These are phyloP conservation scores for Astragalus membranaceus DNA, from an alignment of 306 rosid species.

Conservation along the genomic window DNA sequence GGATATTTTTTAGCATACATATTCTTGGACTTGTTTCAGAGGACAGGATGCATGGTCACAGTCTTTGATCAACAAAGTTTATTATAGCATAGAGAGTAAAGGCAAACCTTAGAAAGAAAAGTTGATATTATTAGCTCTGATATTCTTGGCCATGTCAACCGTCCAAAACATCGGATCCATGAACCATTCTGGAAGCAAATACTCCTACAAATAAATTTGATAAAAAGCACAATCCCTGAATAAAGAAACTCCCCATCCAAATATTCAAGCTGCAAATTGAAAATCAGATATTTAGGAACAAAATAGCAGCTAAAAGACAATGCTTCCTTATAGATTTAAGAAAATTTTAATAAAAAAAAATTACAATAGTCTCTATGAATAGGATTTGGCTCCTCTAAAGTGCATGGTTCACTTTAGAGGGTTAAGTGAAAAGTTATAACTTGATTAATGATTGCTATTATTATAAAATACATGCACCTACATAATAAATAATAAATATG, in stretches of 20 bases:
- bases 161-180: conserved; percentile 77
- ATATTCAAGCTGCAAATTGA: conserved; percentile 47
- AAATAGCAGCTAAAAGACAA: conserved; percentile 13
- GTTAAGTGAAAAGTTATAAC: neutral
- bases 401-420: neutral
- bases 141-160: conserved; percentile 89
- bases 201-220: conserved; percentile 50
- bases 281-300: conserved; percentile 24
- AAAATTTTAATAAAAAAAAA: neutral
- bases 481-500: neutral
- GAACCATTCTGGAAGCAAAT: conserved; percentile 61
- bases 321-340: neutral
- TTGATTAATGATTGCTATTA: neutral
- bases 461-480: neutral
- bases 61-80: conserved; percentile 6
- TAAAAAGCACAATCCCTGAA: conserved; percentile 49
- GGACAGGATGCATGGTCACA: neutral
- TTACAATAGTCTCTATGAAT: neutral
- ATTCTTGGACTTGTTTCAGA: conserved; percentile 16
- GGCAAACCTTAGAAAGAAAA: conserved; percentile 80
- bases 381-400: neutral
- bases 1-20: neutral
- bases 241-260: conserved; percentile 61
- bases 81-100: neutral
- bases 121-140: conserved; percentile 80